Conservation (phyloP, 179 eudicot genomes). For the Corrigiola litoralis region DNA sequence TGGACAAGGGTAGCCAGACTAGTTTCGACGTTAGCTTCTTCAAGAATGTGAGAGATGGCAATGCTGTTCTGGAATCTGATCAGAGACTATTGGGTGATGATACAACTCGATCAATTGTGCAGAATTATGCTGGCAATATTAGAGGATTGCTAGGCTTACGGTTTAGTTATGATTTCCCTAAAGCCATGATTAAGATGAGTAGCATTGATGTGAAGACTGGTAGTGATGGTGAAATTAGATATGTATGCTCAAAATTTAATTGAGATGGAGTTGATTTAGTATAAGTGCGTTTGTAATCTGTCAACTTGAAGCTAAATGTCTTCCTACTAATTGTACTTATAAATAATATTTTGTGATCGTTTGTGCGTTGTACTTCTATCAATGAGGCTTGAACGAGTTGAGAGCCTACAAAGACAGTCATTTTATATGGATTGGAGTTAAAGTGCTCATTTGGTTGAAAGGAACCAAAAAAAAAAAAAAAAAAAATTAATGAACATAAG, state of each 20-base stretch:
- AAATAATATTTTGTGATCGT: too few species aligned
- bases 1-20: conserved; percentile 45
- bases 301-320: too few species aligned
- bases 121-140: conserved; percentile 55
- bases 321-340: too few species aligned
- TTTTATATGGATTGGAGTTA: too few species aligned
- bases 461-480: too few species aligned
- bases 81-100: conserved; percentile 61
- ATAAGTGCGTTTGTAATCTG: not conserved
- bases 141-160: conserved; percentile 61
- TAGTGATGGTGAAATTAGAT: conserved; percentile 60
- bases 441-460: too few species aligned
- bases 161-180: conserved; percentile 55
- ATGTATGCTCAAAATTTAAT: conserved; percentile 55
- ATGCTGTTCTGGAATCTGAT: conserved; percentile 69
- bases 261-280: conserved; percentile 4
- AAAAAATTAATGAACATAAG: too few species aligned
- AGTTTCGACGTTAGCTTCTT: conserved; percentile 54
- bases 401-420: too few species aligned
- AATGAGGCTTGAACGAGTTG: too few species aligned
- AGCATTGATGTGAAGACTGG: conserved; percentile 68
- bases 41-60: conserved; percentile 60
- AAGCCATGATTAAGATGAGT: conserved; percentile 76
- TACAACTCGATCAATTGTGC: conserved; percentile 34
- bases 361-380: too few species aligned